Conservation (phyloP, 345 rosid genomes). For the Citrus medica region DNA sequence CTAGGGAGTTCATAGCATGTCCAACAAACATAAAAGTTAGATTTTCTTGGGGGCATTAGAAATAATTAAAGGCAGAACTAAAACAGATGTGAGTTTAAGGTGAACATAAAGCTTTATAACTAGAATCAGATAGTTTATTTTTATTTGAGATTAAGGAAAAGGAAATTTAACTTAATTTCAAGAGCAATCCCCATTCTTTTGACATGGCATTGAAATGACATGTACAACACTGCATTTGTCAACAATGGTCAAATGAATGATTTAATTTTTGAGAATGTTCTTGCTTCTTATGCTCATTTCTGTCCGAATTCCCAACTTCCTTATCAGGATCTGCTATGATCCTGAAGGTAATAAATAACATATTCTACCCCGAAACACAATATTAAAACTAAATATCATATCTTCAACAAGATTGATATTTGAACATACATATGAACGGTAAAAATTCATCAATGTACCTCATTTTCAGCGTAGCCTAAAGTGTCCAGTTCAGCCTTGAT, state of each 20-base stretch:
- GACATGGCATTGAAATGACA: neutral
- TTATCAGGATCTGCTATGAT: neutral
- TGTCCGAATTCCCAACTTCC: neutral
- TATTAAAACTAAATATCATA: neutral
- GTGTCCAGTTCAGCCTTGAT: conserved; percentile 67
- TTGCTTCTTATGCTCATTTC: neutral
- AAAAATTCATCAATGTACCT: conserved; percentile 40
- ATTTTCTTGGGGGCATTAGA: neutral
- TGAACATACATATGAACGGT: neutral
- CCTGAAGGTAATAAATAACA: neutral
- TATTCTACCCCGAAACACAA: neutral
- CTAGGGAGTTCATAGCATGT: neutral
- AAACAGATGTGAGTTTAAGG: neutral
- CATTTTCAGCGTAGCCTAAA: conserved; percentile 70
- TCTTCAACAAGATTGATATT: neutral
- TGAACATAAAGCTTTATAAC: neutral
- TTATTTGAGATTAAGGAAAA: neutral
- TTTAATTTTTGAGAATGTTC: neutral
- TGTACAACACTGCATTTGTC: neutral
- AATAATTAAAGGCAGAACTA: neutral
- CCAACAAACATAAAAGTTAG: neutral
- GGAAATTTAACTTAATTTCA: neutral
- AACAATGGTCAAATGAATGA: neutral
- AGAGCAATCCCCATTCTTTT: neutral
- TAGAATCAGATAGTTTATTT: neutral